phyloP scores from a whole-genome alignment of 2,329 filamentous ascomycete species.

The Chaetomium strumarium region DNA sequence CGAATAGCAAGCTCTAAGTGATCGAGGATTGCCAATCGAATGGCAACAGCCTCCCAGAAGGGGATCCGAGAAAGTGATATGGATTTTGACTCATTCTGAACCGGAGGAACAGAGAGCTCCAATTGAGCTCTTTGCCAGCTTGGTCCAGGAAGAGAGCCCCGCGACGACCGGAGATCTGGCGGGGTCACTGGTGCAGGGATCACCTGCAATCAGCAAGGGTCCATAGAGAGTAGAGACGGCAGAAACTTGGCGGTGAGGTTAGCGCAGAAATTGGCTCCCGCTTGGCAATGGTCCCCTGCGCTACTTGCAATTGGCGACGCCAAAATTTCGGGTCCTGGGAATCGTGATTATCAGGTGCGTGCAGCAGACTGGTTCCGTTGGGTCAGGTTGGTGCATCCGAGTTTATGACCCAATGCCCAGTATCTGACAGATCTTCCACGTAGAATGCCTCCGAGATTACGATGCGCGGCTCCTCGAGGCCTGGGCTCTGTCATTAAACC shows the following conservation, averaged over 20 bases:
- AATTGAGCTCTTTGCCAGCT: constrained; percentile 4
- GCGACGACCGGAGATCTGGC: constrained; percentile 13
- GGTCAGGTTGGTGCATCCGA: constrained; percentile 13
- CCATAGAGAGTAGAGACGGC: constrained; percentile 9
- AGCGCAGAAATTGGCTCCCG: neutral
- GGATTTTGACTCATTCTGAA: constrained; percentile 21
- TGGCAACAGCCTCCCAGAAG: neutral
- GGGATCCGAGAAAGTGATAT: neutral
- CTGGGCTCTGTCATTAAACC: constrained; percentile 19
- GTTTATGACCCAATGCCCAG: neutral
- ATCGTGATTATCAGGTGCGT: constrained; percentile 12
- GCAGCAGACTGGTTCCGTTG: neutral
- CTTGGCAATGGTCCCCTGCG: constrained; percentile 10
- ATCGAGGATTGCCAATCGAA: neutral
- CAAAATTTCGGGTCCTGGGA: constrained; percentile 21
- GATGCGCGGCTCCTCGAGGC: constrained; percentile 23
- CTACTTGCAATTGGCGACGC: constrained; percentile 18
- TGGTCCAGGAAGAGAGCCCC: constrained; percentile 16
- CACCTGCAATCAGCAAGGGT: neutral
- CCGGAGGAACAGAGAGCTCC: constrained; percentile 4
- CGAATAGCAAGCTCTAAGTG: neutral
- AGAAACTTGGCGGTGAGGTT: constrained; percentile 20
- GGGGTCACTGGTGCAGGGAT: constrained; percentile 17
- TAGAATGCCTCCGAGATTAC: constrained; percentile 26
- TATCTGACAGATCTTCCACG: neutral